Percentiles rank a stretch among this genome's conserved stretches.
These are phyloP conservation scores for Exophiala xenobiotica DNA, from an alignment of 2,329 filamentous ascomycete species.

Conservation along the genomic window DNA sequence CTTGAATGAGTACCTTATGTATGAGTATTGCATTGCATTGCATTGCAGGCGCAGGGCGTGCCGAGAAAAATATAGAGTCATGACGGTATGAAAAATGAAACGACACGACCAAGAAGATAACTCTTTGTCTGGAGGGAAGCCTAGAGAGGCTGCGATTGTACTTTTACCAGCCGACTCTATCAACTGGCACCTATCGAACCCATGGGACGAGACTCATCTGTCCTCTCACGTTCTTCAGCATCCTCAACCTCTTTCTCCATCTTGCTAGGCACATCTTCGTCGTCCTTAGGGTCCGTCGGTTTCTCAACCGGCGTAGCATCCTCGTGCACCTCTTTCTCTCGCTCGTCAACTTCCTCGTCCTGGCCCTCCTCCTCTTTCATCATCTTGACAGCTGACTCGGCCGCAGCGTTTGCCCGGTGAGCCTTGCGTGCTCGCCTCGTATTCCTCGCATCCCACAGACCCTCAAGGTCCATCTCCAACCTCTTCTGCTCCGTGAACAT, in stretches of 20 bases:
- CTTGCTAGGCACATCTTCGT: background rate
- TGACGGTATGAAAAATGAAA: too few species aligned
- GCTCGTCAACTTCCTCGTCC: background rate
- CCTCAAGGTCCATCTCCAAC: constrained; percentile 65
- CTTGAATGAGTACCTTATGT: constrained; percentile 47
- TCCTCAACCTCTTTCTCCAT: background rate
- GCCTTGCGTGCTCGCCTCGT: constrained; percentile 20
- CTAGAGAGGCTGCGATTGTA: background rate
- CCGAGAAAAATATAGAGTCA: too few species aligned
- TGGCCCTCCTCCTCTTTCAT: background rate
- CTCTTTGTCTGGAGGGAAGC: too few species aligned
- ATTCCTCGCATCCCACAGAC: constrained; percentile 54
- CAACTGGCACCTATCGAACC: constrained; percentile 4
- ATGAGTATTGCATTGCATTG: background rate
- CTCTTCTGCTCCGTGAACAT: constrained; percentile 71
- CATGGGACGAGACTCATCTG: background rate
- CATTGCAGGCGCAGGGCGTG: background rate
- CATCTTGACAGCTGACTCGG: constrained; percentile 6
- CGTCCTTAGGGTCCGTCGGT: background rate
- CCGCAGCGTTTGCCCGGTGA: constrained; percentile 14
- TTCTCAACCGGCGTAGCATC: background rate
- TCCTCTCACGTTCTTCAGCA: background rate
- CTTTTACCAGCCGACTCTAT: background rate
- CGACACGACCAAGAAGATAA: too few species aligned
- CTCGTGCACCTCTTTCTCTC: background rate